These are phyloP conservation scores for Phaseolus coccineus DNA, from an alignment of 331 rosid species.

Conservation along the genomic window DNA sequence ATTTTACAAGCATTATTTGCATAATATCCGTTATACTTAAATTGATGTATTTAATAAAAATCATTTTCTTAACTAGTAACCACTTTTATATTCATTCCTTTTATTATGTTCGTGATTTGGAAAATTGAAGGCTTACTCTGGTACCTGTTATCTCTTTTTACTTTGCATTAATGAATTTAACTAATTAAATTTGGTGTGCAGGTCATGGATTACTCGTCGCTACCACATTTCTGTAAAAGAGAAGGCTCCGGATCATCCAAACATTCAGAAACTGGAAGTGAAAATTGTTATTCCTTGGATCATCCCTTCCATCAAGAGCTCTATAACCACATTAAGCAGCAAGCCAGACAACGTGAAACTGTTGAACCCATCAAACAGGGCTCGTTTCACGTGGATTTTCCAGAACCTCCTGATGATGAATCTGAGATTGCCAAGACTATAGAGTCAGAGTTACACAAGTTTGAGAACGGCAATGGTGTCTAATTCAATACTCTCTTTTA, in stretches of 20 bases:
- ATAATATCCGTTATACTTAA: not conserved
- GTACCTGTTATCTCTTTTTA: not conserved
- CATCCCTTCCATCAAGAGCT: slow-evolving; percentile 89
- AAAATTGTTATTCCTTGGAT: slow-evolving; percentile 79
- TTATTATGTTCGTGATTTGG: not conserved
- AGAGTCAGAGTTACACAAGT: slow-evolving; percentile 71
- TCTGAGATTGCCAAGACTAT: slow-evolving; percentile 61
- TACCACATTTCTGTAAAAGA: slow-evolving; percentile 87
- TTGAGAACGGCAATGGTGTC: slow-evolving; percentile 49
- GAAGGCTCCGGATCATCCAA: slow-evolving; percentile 87
- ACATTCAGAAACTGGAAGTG: slow-evolving; percentile 55
- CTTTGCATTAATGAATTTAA: slow-evolving; percentile 38
- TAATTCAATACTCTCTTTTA: not conserved
- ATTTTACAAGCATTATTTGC: not conserved
- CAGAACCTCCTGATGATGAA: slow-evolving; percentile 68
- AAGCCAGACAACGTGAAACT: slow-evolving; percentile 55
- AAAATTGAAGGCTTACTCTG: not conserved
- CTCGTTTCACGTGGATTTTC: slow-evolving; percentile 81
- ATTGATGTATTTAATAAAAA: slow-evolving; percentile 6
- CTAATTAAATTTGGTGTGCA: slow-evolving; percentile 49
- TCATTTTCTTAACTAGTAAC: slow-evolving; percentile 17
- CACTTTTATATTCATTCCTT: slow-evolving; percentile 3
- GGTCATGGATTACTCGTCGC: slow-evolving; percentile 91
- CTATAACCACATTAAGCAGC: slow-evolving; percentile 74
- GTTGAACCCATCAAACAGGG: slow-evolving; percentile 72